Conservation (phyloP, 2,329 filamentous ascomycete genomes). For the Cercospora sojina region DNA sequence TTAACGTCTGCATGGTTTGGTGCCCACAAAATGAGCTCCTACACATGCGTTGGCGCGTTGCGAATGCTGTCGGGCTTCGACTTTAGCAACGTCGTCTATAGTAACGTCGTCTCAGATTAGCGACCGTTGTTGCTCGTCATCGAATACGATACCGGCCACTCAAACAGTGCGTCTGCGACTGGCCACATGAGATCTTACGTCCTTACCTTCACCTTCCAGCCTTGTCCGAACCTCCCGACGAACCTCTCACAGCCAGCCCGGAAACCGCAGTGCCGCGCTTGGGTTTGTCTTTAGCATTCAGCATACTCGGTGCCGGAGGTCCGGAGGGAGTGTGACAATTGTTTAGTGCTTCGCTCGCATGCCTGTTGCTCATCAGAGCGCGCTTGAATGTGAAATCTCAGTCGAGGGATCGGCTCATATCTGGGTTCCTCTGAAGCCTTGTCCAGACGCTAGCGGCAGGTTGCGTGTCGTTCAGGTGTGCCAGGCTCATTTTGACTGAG, state of each 20-base stretch:
- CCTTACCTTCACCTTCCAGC: background rate
- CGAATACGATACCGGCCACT: background rate
- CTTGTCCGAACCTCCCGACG: background rate
- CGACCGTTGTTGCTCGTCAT: background rate
- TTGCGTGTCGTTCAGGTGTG: background rate
- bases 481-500: background rate
- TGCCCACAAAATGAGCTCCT: background rate
- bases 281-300: background rate
- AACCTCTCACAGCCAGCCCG: background rate
- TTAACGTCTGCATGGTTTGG: background rate
- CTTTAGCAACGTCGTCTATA: no score
- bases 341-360: background rate
- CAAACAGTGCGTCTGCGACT: background rate
- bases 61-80: background rate
- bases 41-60: background rate
- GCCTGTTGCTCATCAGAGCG: background rate
- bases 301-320: background rate
- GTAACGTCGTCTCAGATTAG: background rate
- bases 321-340: background rate
- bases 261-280: background rate
- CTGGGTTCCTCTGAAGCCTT: background rate
- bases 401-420: background rate
- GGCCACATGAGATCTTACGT: background rate
- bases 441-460: background rate
- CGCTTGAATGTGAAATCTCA: background rate